Evolutionary conservation across 768 basidiomycete species (phyloP).

Genomic region (Lactarius akahatsu): DNA sequence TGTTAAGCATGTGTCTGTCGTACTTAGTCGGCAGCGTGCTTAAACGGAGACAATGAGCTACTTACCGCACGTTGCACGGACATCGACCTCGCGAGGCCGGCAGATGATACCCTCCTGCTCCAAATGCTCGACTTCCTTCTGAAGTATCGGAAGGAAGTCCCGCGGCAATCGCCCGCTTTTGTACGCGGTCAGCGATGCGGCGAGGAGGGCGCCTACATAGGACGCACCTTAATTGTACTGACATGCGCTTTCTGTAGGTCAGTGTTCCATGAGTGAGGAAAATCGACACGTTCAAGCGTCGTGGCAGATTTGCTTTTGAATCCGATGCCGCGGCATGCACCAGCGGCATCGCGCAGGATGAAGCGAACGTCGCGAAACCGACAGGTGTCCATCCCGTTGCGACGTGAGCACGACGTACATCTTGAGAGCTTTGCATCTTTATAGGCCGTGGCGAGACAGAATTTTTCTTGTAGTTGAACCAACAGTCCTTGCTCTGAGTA

Average conservation of each 20-base stretch:
- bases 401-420: constrained; percentile 78
- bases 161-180: constrained; percentile 61
- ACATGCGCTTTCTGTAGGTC: constrained; percentile 48
- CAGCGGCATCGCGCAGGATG: constrained; percentile 60
- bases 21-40: constrained; percentile 24
- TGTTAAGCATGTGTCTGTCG: constrained; percentile 85
- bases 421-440: constrained; percentile 55
- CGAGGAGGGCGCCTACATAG: not conserved
- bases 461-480: constrained; percentile 24
- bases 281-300: constrained; percentile 14
- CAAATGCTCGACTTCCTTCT: constrained; percentile 62
- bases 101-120: constrained; percentile 54
- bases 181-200: constrained; percentile 21
- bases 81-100: constrained; percentile 73
- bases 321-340: constrained; percentile 59
- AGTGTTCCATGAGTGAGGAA: constrained; percentile 20
- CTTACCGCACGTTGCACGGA: constrained; percentile 82
- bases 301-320: constrained; percentile 39
- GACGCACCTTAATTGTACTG: constrained; percentile 52
- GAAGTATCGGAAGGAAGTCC: constrained; percentile 72
- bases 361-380: constrained; percentile 79
- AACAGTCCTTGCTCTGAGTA: not conserved
- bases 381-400: constrained; percentile 84
- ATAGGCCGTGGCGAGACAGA: constrained; percentile 24
- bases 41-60: constrained; percentile 1